Evolutionary conservation across 148 eudicot genomes (phyloP), one percentile per base, ranked within the genome.

Genomic region (Suaeda aralocaspica): DNA sequence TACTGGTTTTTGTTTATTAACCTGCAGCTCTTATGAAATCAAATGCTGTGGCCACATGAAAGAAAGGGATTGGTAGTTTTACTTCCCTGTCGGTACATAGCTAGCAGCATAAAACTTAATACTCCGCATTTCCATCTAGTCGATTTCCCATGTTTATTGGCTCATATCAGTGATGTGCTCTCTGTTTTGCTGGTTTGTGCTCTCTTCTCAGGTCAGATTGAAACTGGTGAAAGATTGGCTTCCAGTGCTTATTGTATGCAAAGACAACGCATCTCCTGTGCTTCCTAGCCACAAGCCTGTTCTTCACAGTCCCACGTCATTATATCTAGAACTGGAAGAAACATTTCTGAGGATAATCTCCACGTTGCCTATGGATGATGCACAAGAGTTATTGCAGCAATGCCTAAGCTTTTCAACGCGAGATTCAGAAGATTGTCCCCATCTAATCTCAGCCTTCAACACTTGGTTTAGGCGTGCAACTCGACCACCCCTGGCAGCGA

Each of bases 381-480:
- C 96, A 0, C 92, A 90, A 57, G 92, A 85, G 58, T 78, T 92
- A 67, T 57, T 92, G 77, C 96, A 86, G 73, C 90, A 86, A 66
- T 92, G 98, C 76, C 89, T 92, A 67, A 85, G 88, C 75, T 88
- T 92, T 80, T 90, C 98, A 6, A 86, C 98, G 25, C 84, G 96
- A 70, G 90, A 84, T 69, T 78, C 83, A 18, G 96, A 92, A 9
- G 88, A 85, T 68, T 92, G 94, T 62, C 89, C 88, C 14, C 98
- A 92, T 69, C 69, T 92, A 75, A 83, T 90, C 29, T 63, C 78
- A 33, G 96, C 96, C 30, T 92, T 90, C 66, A 82, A 85, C 69
- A 92, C 94, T 31, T 92, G 98, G 98, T 92, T 92, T 70, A 84
- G 86, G 9, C 92, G 96, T 68, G 88, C 96, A 33, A 86, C 83